Conservation (phyloP, 2,329 filamentous ascomycete genomes). For the Clarireedia hainanense region DNA sequence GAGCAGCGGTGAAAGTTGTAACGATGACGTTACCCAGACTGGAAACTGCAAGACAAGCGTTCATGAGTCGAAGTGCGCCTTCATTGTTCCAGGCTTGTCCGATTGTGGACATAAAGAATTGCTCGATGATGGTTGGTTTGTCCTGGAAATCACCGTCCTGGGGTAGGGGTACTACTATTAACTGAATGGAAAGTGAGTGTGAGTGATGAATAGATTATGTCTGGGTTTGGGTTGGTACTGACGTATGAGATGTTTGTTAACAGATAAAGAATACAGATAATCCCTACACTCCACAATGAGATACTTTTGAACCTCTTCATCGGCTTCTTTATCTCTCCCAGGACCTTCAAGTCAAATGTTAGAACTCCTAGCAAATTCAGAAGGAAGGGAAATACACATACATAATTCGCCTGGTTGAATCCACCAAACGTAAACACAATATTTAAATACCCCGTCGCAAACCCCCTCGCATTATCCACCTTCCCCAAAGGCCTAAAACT, state of each 20-base stretch:
- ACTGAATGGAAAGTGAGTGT: constrained; percentile 13
- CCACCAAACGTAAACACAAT: constrained; percentile 37
- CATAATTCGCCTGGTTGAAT: constrained; percentile 38
- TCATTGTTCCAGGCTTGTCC: constrained; percentile 20
- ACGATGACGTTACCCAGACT: constrained; percentile 41
- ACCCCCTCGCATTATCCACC: constrained; percentile 23
- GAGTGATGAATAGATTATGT: neutral
- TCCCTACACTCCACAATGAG: constrained; percentile 19
- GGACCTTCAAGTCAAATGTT: constrained; percentile 33
- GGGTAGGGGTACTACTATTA: constrained; percentile 16
- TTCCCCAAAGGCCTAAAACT: constrained; percentile 11
- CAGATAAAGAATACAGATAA: constrained; percentile 30
- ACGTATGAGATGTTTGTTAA: constrained; percentile 34
- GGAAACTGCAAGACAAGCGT: constrained; percentile 44
- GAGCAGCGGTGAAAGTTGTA: constrained; percentile 47
- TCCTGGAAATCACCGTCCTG: neutral
- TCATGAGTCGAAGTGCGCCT: constrained; percentile 28
- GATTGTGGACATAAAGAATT: constrained; percentile 32
- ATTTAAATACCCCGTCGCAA: constrained; percentile 35
- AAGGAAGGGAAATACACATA: constrained; percentile 12
- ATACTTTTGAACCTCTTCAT: constrained; percentile 22
- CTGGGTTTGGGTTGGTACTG: constrained; percentile 28
- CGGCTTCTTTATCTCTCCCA: constrained; percentile 12
- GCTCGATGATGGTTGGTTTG: constrained; percentile 23
- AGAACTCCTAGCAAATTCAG: constrained; percentile 3